A percentile compares a stretch with the other conserved stretches of the same genome.
These are phyloP conservation scores for Aristolochia fimbriata DNA, from an alignment of 164 flowering plant species.

Conservation along the genomic window DNA sequence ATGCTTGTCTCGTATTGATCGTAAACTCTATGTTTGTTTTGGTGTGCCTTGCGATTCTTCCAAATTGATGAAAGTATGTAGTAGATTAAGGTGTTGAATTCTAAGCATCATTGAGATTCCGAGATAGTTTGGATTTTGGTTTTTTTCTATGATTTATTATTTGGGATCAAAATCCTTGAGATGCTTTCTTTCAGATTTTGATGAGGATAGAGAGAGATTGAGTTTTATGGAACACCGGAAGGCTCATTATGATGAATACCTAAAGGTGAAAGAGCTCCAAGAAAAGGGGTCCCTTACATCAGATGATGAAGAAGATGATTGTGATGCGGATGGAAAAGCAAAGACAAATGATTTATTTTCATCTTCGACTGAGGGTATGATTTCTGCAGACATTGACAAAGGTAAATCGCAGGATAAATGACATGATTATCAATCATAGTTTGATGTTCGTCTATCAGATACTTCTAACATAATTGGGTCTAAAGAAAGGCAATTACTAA, in stretches of 20 bases:
- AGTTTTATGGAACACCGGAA: constrained; percentile 72
- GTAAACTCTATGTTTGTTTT: no score
- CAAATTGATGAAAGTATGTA: no score
- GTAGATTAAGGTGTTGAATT: not conserved
- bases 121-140: not conserved
- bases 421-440: no score
- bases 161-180: constrained; percentile 4
- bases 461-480: no score
- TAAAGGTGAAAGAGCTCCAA: constrained; percentile 65
- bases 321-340: not conserved
- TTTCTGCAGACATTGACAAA: no score
- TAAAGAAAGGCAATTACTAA: no score
- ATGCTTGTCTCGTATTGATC: no score
- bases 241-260: constrained; percentile 85
- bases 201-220: constrained; percentile 27
- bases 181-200: constrained; percentile 20
- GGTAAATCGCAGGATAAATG: no score
- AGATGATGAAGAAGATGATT: constrained; percentile 47
- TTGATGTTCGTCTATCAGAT: no score
- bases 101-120: not conserved
- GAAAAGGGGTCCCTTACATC: constrained; percentile 34
- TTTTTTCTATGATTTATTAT: not conserved
- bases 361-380: no score
- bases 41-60: no score
- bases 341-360: no score